Evolutionary conservation across 108 stramenopile species (phyloP).

Genomic region (Schizochytrium sp.): DNA sequence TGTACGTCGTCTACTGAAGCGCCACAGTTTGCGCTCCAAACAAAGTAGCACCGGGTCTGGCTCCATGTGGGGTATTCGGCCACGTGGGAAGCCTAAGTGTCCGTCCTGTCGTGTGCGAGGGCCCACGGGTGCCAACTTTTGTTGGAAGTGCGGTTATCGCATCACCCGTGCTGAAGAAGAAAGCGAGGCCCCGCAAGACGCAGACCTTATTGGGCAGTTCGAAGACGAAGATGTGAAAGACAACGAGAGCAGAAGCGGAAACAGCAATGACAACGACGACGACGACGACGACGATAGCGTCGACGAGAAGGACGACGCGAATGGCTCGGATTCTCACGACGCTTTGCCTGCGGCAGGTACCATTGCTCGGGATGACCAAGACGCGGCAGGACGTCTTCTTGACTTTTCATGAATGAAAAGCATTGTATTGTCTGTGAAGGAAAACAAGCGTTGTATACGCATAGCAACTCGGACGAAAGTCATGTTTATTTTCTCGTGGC

Average conservation of each 20-base stretch:
- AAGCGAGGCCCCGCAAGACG: neutral
- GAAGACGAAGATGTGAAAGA: neutral
- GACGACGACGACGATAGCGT: no score
- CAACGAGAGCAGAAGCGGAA: no score
- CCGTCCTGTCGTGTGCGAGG: neutral
- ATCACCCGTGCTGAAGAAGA: neutral
- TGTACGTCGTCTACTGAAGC: neutral
- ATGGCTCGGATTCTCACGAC: no score
- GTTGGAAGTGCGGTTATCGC: conserved; percentile 10
- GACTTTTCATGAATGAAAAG: neutral
- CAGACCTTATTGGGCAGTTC: neutral
- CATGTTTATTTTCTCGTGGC: no score
- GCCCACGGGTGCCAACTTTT: neutral
- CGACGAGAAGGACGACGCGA: no score
- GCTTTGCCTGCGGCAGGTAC: no score
- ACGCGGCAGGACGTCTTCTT: no score
- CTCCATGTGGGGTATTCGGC: neutral
- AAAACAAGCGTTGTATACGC: no score
- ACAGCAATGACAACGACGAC: no score
- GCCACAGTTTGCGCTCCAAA: neutral
- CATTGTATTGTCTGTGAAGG: neutral
- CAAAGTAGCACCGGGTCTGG: neutral
- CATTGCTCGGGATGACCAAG: no score
- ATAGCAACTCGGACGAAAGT: no score
- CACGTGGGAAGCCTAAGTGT: neutral